Conservation (phyloP, 148 eudicot species). For the Cornus controversa region DNA sequence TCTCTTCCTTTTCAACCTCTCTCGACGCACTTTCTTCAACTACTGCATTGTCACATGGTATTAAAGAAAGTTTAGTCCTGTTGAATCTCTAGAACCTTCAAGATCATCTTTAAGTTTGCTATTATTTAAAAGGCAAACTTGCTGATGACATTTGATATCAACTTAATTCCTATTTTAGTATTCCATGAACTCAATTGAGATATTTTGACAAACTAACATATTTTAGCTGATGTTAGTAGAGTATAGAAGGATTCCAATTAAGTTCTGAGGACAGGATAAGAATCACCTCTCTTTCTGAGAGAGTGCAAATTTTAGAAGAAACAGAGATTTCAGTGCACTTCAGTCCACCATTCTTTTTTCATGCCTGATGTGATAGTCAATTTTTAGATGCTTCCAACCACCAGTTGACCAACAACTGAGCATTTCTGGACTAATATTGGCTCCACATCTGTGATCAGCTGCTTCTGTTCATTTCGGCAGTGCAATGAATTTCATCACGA, state of each 20-base stretch:
- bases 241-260: neutral
- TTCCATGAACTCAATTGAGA: neutral
- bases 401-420: too few relatives aligned
- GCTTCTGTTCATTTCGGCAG: too few relatives aligned
- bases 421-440: too few relatives aligned
- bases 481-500: too few relatives aligned
- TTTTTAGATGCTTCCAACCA: neutral
- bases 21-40: neutral
- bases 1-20: neutral
- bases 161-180: neutral
- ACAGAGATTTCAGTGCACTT: neutral
- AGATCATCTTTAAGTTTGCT: neutral
- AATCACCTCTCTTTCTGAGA: neutral
- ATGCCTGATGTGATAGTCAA: neutral
- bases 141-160: neutral
- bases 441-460: too few relatives aligned
- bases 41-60: neutral
- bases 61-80: neutral
- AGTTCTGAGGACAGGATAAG: neutral
- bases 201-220: neutral
- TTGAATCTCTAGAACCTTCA: neutral
- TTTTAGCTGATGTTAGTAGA: neutral
- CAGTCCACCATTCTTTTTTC: neutral
- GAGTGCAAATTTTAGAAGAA: neutral
- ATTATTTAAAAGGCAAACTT: too few relatives aligned